Conservation (phyloP, 2,329 filamentous ascomycete species). For the Ascochyta clinopodiicola region DNA sequence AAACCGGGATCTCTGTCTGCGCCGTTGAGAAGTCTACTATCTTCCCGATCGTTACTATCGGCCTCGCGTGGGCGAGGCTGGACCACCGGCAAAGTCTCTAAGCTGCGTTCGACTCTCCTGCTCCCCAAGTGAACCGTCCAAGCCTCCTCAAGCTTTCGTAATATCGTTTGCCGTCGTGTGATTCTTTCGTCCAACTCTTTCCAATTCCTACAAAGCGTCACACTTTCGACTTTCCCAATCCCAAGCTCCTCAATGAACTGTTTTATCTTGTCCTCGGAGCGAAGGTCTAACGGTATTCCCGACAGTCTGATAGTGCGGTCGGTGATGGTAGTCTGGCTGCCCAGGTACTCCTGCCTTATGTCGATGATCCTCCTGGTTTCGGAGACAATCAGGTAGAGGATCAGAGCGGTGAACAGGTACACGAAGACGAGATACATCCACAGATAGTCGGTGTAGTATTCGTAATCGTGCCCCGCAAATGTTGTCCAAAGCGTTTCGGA, state of each 20-base stretch:
- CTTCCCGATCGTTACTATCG: conserved; percentile 52
- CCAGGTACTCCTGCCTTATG: conserved; percentile 87
- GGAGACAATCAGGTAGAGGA: conserved; percentile 80
- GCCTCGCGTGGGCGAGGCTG: conserved; percentile 53
- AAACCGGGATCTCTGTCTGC: conserved; percentile 48
- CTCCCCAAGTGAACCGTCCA: conserved; percentile 80
- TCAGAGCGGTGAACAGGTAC: conserved; percentile 85
- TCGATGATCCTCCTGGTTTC: conserved; percentile 87
- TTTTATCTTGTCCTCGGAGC: conserved; percentile 83
- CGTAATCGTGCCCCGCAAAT: conserved; percentile 38
- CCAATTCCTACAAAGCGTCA: conserved; percentile 89
- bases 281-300: conserved; percentile 80
- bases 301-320: conserved; percentile 92
- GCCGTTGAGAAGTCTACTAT: conserved; percentile 65
- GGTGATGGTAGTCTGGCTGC: conserved; percentile 92
- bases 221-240: conserved; percentile 87
- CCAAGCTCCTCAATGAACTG: conserved; percentile 84
- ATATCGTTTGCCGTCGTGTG: conserved; percentile 65
- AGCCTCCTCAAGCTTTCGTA: conserved; percentile 79
- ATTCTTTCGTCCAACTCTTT: conserved; percentile 78
- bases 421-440: conserved; percentile 97
- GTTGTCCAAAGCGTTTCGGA: conserved; percentile 24
- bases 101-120: conserved; percentile 56
- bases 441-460: conserved; percentile 66
- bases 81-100: conserved; percentile 58